Base-by-base conservation (phyloP, 352 stramenopile genomes). In the Pythium utonaiense region DNA sequence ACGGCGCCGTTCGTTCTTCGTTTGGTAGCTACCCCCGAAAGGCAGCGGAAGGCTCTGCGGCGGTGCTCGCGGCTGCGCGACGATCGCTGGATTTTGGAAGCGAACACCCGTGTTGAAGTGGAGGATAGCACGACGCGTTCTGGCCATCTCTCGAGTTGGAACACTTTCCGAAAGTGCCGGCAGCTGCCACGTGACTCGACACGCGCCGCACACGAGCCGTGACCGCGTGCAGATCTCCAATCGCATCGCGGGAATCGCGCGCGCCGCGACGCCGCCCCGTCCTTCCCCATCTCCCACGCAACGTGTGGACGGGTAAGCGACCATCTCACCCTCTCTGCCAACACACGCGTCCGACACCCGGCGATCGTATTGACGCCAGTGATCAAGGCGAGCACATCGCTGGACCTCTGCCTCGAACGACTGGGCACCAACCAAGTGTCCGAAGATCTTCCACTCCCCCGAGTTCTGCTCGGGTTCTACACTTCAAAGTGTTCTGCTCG, bases 91-190 rank as follows among this genome's bases (percentile, higher is more conserved):
- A 36, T 53, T 57, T 40, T 22, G 8, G 9, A 33, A 16, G 13
- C 10, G 17, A 21, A 14, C 6, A 8, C 31, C 9, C 21, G 40
- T 42, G 60, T 66, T 66, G 60, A 66, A 66, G 60, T 66, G 58
- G 42, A 50, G 14, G 0, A 7, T 5, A 12, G 36, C 9, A 13
- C 42, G 22, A 33, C 40, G 22, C 50, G 31, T 44, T 40, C 52
- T 47, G 17, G 40, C 40, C 40, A 47, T 19, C 6, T 6, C 40
- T 25, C 40, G n/a, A 47, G 27, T 4, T 8, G 52, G 42, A 61
- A 55, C 60, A 66, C 42, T 59, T 66, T 56, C 19, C 25, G 60
- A 60, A 66, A 60, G 33, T 53, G 34, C 24, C 42, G 17, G 44
- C 44, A 61, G 60, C 52, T 66, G 60, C 45, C 30, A 60, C 42